Evolutionary conservation across 106 monocot species (phyloP).

Genomic region (Allium cepa): DNA sequence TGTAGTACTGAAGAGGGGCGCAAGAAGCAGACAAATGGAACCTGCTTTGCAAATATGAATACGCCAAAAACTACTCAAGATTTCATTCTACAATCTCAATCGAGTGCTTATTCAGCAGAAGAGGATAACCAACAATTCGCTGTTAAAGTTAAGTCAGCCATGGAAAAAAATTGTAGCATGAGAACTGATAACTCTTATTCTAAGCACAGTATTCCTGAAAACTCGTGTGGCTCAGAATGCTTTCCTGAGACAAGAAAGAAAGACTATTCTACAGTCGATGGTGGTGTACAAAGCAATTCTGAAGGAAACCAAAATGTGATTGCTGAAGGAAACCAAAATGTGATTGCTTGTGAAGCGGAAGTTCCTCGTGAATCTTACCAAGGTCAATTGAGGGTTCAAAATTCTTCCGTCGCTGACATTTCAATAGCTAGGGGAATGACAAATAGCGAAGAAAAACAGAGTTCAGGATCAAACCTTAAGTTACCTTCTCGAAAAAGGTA

Average conservation of each 20-base stretch:
- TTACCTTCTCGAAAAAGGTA: too few relatives aligned
- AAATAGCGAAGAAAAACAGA: too few relatives aligned
- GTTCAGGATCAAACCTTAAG: too few relatives aligned
- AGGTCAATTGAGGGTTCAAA: slow-evolving; percentile 7
- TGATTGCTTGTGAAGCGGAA: slow-evolving; percentile 1
- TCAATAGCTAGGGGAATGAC: background rate
- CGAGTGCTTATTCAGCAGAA: slow-evolving; percentile 22
- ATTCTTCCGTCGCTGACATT: slow-evolving; percentile 9
- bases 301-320: slow-evolving; percentile 12
- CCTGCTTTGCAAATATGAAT: slow-evolving; percentile 14
- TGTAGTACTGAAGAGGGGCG: background rate
- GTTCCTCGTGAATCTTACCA: slow-evolving; percentile 7
- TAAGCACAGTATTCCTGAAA: slow-evolving; percentile 2
- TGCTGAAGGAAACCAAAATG: slow-evolving; percentile 7
- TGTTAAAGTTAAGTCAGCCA: slow-evolving; percentile 10
- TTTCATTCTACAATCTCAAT: slow-evolving; percentile 16
- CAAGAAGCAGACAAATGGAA: slow-evolving; percentile 11
- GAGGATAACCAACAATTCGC: slow-evolving; percentile 5
- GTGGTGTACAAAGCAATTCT: slow-evolving; percentile 12
- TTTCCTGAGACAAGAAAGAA: background rate
- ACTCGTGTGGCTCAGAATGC: slow-evolving; percentile 25
- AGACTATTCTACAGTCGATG: slow-evolving; percentile 9
- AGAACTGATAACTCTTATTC: too few relatives aligned
- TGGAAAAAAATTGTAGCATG: background rate
- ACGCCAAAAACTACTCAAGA: slow-evolving; percentile 11